phyloP scores from a whole-genome alignment of 2,329 filamentous ascomycete species.

The Stagonosporopsis vannaccii region DNA sequence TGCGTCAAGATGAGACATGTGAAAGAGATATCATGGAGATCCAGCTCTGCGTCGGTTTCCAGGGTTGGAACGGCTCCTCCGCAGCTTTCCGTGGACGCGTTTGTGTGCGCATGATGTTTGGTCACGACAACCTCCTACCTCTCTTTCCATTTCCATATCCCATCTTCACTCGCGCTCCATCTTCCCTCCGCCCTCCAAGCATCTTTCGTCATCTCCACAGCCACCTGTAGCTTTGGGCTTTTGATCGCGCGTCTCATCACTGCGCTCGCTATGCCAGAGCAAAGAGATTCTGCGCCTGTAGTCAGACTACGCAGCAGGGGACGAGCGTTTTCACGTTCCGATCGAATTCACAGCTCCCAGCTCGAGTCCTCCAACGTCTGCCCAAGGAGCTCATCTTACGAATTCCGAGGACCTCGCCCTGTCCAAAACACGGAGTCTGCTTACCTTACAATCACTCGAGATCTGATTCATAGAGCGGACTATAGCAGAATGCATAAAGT shows the following conservation, averaged over 20 bases:
- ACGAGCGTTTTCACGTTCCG: not conserved
- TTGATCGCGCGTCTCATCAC: no score
- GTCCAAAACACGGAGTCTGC: no score
- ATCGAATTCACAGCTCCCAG: not conserved
- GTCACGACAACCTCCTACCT: not conserved
- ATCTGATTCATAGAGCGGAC: no score
- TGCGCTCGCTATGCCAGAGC: not conserved
- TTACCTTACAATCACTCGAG: no score
- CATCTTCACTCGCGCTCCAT: no score
- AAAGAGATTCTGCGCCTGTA: not conserved
- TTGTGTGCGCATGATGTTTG: not conserved
- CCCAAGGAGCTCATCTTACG: not conserved
- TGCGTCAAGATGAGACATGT: not conserved
- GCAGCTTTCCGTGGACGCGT: not conserved
- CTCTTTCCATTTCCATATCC: not conserved
- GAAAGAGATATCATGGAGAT: not conserved
- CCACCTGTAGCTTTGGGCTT: no score
- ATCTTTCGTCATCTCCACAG: no score
- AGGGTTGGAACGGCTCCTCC: not conserved
- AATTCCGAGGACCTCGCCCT: not conserved
- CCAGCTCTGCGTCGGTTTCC: not conserved
- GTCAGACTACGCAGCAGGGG: not conserved
- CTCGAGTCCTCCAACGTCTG: not conserved
- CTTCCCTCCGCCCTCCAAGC: no score
- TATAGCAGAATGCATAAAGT: no score